Evolutionary conservation across 345 rosid genomes (phyloP).

Genomic region (Eucalyptus camaldulensis): DNA sequence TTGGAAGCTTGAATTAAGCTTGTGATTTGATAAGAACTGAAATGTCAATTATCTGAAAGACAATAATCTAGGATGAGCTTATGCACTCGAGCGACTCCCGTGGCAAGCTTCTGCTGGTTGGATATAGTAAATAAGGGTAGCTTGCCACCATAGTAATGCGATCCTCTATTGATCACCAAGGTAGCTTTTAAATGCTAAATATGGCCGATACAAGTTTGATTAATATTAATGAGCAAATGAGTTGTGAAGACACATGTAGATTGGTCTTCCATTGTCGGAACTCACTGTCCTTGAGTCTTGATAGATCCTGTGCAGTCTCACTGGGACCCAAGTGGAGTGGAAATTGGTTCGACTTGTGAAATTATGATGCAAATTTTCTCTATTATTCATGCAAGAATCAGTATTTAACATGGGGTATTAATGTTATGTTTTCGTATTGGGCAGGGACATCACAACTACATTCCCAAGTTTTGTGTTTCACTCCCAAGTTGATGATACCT

Average conservation of each 20-base stretch:
- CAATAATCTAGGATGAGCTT: not conserved
- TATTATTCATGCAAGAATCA: not conserved
- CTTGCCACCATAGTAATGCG: not conserved
- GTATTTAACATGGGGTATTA: not conserved
- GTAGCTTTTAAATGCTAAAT: not conserved
- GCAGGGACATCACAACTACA: not conserved
- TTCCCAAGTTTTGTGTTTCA: not conserved
- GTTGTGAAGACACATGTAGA: not conserved
- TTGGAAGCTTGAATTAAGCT: not conserved
- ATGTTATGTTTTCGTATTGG: not conserved
- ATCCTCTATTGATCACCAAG: not conserved
- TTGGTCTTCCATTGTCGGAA: not conserved
- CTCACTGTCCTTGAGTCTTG: not conserved
- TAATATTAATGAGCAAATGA: not conserved
- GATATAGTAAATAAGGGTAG: not conserved
- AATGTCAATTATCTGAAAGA: not conserved
- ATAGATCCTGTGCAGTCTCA: not conserved
- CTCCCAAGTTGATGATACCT: slow-evolving; percentile 37
- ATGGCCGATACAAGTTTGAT: not conserved
- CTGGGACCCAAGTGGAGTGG: not conserved
- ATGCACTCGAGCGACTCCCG: not conserved
- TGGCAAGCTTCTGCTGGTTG: not conserved
- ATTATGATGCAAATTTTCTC: not conserved
- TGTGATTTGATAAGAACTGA: not conserved
- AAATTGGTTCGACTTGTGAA: not conserved